Conservation (phyloP, 176 grass and related monocot species). For the Thinopyrum elongatum region DNA sequence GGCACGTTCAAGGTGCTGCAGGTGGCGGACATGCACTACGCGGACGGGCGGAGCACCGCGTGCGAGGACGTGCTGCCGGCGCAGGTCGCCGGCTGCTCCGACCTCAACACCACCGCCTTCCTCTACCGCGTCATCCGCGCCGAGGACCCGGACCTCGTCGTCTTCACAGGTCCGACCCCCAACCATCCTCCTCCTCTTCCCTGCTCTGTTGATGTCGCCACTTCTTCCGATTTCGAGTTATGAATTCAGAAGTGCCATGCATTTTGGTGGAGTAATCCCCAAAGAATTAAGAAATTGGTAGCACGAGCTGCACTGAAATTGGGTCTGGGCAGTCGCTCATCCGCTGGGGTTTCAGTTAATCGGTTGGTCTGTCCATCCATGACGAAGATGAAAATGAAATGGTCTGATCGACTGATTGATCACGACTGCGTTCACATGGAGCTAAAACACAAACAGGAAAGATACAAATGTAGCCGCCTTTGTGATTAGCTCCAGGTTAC, state of each 20-base stretch:
- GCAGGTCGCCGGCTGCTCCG: slow-evolving; percentile 64
- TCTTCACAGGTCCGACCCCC: slow-evolving; percentile 65
- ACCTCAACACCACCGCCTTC: slow-evolving; percentile 98
- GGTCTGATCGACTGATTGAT: background rate
- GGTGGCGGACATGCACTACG: slow-evolving; percentile 99
- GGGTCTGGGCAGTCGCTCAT: background rate
- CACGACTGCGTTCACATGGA: background rate
- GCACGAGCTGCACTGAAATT: background rate
- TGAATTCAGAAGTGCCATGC: background rate
- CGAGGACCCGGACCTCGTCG: slow-evolving; percentile 93
- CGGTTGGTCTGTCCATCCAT: background rate
- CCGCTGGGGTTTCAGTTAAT: background rate
- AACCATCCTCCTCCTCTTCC: background rate
- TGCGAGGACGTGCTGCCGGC: slow-evolving; percentile 70
- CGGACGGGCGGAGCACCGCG: slow-evolving; percentile 51
- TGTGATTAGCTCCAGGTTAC: background rate
- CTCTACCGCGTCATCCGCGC: slow-evolving; percentile 74
- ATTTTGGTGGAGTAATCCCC: background rate
- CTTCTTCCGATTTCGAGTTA: background rate
- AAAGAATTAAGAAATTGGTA: background rate
- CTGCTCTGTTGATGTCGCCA: background rate
- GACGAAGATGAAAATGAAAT: background rate
- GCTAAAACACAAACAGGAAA: background rate
- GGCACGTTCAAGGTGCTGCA: slow-evolving; percentile 93
- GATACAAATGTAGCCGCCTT: background rate